Evolutionary conservation across 208 protist species (phyloP).

Genomic region (Trypanosoma platydactyli): DNA sequence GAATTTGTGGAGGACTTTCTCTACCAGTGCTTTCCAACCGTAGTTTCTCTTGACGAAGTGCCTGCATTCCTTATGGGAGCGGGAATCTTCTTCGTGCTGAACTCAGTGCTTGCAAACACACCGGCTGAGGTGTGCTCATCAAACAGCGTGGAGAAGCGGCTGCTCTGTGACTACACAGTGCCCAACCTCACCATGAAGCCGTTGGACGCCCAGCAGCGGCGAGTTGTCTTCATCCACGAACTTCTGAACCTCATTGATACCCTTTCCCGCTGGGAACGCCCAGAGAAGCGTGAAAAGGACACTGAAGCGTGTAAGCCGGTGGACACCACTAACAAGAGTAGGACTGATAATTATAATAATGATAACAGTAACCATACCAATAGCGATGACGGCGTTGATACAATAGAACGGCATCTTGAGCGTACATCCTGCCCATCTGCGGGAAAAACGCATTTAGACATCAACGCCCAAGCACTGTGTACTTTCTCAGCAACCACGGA

Average conservation of each 20-base stretch:
- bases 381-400: background rate
- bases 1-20: constrained; percentile 90
- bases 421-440: background rate
- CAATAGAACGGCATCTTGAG: background rate
- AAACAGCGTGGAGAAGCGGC: background rate
- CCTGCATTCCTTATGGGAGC: constrained; percentile 77
- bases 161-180: background rate
- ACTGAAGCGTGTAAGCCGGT: background rate
- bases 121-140: background rate
- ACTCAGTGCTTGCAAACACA: constrained; percentile 48
- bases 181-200: background rate
- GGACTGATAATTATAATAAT: constrained; percentile 1
- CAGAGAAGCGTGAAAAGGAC: background rate
- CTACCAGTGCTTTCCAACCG: constrained; percentile 87
- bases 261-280: constrained; percentile 3
- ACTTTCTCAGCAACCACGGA: background rate
- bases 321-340: constrained; percentile 1
- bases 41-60: constrained; percentile 61
- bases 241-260: constrained; percentile 21
- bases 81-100: constrained; percentile 76
- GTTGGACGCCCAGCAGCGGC: constrained; percentile 7
- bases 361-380: background rate
- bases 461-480: background rate
- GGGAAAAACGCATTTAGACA: background rate
- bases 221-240: constrained; percentile 14